Evolutionary conservation across 78 protist genomes (phyloP), one percentile per base, ranked within the genome.

Genomic region (Protostelium mycophagum): DNA sequence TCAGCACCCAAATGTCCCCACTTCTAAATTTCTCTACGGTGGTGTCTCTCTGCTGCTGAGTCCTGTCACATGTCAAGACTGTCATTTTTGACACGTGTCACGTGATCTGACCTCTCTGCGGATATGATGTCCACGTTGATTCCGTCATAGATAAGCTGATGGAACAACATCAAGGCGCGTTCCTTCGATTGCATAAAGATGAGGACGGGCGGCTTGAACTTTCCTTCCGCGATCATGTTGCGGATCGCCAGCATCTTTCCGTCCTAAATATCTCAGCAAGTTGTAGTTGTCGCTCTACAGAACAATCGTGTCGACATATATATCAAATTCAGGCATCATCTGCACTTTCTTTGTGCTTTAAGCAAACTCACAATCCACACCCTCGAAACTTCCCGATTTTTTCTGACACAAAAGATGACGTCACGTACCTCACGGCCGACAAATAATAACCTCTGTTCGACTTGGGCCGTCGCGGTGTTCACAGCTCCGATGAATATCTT

Each of bases 171-270:
- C n/a, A 91, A 87, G 31, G 98, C 97, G 28, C 99, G 88, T 85
- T 96, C 99, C 34, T 90, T 96, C 34, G 96, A 91, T 88, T 98
- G 99, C 28, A 97, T 97, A 35, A 98, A 98, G n/a, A 98, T 88
- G 37, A 98, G 92, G 1, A 98, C 93, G 9, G 99, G 99, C 38
- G 99, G 99, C 85, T 87, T 73, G 28, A 98, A 10, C 16, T 51
- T 5, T 29, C 99, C 99, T 92, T 95, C 86, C 37, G 85, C 94
- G 34, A 98, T 0, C 51, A 96, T 1, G 87, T 98, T 95, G 83
- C 96, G 95, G 35, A 98, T 34, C 63, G 98, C 99, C 90, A 95
- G 35, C 10, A 98, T 0, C 86, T 98, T 98, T 38, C 99, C 99
- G 5, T 94, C 92, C n/a, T n/a, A n/a, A n/a, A n/a, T 83, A 83